These are phyloP conservation scores for Candolleomyces efflorescens DNA, from an alignment of 768 basidiomycete genomes.

Conservation along the genomic window DNA sequence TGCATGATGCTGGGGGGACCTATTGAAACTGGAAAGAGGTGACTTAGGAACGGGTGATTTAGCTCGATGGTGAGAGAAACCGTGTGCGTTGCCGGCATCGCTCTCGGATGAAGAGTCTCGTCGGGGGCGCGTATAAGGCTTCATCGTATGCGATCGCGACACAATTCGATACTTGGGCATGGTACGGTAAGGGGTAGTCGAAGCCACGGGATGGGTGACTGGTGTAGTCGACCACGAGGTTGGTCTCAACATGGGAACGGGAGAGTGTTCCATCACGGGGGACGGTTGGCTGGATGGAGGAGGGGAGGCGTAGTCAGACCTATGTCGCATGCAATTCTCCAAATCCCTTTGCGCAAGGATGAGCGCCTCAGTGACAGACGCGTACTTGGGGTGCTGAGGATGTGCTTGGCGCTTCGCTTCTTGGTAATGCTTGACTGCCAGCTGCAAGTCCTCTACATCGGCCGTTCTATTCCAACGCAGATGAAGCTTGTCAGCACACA, in stretches of 20 bases:
- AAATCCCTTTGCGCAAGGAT: not conserved
- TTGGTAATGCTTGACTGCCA: conserved; percentile 3
- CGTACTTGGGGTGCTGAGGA: conserved; percentile 6
- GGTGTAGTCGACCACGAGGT: not conserved
- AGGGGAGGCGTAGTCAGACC: not conserved
- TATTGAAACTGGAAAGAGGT: not conserved
- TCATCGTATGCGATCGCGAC: not conserved
- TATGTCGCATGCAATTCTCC: not conserved
- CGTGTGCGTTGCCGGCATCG: not conserved
- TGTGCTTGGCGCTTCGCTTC: conserved; percentile 3
- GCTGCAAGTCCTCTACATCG: conserved; percentile 4
- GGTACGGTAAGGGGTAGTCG: not conserved
- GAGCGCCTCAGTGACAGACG: not conserved
- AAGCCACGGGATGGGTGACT: not conserved
- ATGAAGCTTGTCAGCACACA: conserved; percentile 4
- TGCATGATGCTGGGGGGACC: not conserved
- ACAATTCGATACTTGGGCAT: conserved; percentile 2
- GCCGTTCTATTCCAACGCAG: not conserved
- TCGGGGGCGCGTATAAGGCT: not conserved
- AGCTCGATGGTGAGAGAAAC: not conserved
- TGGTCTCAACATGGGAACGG: not conserved
- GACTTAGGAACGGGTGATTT: not conserved
- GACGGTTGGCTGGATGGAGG: not conserved
- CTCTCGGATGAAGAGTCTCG: not conserved
- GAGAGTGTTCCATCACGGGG: not conserved